Evolutionary conservation across 768 basidiomycete genomes (phyloP).

Genomic region (Suillus paluster): DNA sequence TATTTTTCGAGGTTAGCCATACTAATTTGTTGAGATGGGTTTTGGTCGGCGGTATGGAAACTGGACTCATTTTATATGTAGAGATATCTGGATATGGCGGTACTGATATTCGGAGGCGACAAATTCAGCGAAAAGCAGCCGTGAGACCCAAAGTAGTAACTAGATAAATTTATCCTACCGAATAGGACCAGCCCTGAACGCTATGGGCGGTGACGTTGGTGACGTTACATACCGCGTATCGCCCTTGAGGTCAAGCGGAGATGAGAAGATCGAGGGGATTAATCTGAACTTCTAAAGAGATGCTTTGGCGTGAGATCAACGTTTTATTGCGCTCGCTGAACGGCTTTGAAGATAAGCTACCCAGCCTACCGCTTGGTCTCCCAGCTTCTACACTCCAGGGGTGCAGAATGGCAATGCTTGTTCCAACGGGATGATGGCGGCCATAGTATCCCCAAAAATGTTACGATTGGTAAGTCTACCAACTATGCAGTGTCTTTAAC

Average conservation of each 20-base stretch:
- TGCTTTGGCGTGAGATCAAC: not conserved
- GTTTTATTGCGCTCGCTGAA: not conserved
- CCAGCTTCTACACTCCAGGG: no score
- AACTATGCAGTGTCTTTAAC: not conserved
- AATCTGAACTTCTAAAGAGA: not conserved
- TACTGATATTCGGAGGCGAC: conserved; percentile 6
- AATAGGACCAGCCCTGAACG: conserved; percentile 1
- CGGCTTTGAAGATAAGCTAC: not conserved
- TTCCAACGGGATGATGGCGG: not conserved
- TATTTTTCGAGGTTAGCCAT: conserved; percentile 32
- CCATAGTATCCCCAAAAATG: not conserved
- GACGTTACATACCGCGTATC: not conserved
- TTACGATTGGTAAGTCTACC: not conserved
- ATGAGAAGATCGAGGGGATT: not conserved
- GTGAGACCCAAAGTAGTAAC: not conserved
- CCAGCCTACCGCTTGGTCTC: not conserved
- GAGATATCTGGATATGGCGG: not conserved
- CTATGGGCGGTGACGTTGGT: not conserved
- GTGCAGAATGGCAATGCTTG: not conserved
- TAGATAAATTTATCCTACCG: not conserved
- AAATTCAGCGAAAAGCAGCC: not conserved
- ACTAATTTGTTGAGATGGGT: not conserved
- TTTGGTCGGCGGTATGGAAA: not conserved
- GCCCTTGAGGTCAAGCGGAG: not conserved
- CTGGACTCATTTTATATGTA: not conserved